Conservation (phyloP, 2,329 filamentous ascomycete species). For the Talaromyces atroroseus region DNA sequence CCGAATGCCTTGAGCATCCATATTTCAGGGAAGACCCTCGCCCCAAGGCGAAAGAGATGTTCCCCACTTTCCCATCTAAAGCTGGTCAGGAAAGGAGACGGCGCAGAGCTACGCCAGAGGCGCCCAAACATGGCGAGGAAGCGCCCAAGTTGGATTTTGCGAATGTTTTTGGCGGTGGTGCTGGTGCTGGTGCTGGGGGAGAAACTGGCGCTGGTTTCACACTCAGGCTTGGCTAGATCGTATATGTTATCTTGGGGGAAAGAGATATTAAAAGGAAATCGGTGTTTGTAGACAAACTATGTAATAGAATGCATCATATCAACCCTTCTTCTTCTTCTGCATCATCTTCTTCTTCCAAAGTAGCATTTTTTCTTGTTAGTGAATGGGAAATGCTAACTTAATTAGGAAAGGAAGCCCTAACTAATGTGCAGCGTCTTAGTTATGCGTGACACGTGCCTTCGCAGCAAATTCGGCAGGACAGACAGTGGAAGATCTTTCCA, state of each 20-base stretch:
- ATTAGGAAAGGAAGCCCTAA: too few species aligned
- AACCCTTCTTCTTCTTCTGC: too few species aligned
- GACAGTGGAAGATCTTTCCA: too few species aligned
- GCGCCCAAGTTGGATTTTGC: conserved; percentile 61
- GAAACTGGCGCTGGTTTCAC: conserved; percentile 52
- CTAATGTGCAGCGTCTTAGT: too few species aligned
- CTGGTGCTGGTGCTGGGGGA: conserved; percentile 52
- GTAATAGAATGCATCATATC: too few species aligned
- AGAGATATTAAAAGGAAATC: too few species aligned
- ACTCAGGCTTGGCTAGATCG: conserved; percentile 52
- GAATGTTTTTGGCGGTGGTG: conserved; percentile 63
- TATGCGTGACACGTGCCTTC: too few species aligned
- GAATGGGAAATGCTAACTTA: too few species aligned
- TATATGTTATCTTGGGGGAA: neutral
- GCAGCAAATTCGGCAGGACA: too few species aligned
- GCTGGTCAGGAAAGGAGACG: conserved; percentile 82
- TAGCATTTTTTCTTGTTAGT: too few species aligned
- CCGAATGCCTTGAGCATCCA: conserved; percentile 67
- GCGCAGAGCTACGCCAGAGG: conserved; percentile 69
- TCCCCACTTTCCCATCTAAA: conserved; percentile 94
- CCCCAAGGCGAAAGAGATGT: conserved; percentile 85
- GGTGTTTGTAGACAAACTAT: too few species aligned
- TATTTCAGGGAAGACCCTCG: conserved; percentile 89
- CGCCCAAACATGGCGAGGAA: conserved; percentile 71
- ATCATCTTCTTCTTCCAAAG: too few species aligned